Evolutionary conservation across 352 stramenopile species (phyloP).

Genomic region (Phytopythium oedochilum): DNA sequence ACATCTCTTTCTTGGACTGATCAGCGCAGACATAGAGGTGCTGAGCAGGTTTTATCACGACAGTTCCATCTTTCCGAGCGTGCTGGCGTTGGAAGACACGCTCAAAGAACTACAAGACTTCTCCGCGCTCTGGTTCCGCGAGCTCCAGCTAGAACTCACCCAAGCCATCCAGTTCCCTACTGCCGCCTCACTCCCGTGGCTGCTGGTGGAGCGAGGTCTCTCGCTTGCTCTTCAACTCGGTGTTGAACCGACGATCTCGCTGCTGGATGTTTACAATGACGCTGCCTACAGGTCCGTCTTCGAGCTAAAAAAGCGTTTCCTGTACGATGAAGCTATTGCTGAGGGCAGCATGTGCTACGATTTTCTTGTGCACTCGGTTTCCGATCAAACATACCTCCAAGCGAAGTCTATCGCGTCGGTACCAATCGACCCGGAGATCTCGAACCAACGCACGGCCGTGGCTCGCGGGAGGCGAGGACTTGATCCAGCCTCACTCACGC

Average conservation of each 20-base stretch:
- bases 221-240: slow-evolving; percentile 9
- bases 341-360: slow-evolving; percentile 84
- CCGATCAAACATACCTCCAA: slow-evolving; percentile 54
- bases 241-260: slow-evolving; percentile 38
- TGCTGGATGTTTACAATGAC: slow-evolving; percentile 88
- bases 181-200: slow-evolving; percentile 77
- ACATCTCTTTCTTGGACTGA: slow-evolving; percentile 1
- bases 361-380: slow-evolving; percentile 64
- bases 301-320: slow-evolving; percentile 47
- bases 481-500: slow-evolving; percentile 7
- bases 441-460: not conserved
- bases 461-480: not conserved
- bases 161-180: slow-evolving; percentile 78
- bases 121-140: slow-evolving; percentile 73
- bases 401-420: slow-evolving; percentile 39
- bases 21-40: slow-evolving; percentile 55
- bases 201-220: slow-evolving; percentile 64
- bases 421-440: not conserved
- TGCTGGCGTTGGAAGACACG: slow-evolving; percentile 53
- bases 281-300: slow-evolving; percentile 44
- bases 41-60: slow-evolving; percentile 54
- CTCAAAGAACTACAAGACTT: slow-evolving; percentile 57
- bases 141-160: slow-evolving; percentile 72
- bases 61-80: slow-evolving; percentile 30
- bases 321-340: slow-evolving; percentile 81